Conservation (phyloP, 208 protist species). For the Acanthamoeba divionensis region DNA sequence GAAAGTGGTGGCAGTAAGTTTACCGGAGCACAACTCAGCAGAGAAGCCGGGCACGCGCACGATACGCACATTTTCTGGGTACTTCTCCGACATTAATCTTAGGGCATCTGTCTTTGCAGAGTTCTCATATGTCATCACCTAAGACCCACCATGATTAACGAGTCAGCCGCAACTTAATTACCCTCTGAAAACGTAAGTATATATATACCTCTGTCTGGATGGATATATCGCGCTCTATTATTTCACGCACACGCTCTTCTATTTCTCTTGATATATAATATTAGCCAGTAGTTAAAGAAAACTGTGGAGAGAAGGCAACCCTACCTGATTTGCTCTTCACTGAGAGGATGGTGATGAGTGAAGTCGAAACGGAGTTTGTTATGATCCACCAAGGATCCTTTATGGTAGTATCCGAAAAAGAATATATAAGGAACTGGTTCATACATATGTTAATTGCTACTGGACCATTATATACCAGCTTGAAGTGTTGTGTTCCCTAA, state of each 20-base stretch:
- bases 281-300: no score
- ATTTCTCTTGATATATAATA: no score
- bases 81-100: conserved; percentile 69
- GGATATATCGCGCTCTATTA: no score
- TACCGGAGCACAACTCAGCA: not conserved
- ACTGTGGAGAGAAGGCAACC: no score
- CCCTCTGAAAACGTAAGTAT: no score
- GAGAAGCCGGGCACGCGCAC: conserved; percentile 55
- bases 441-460: no score
- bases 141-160: not conserved
- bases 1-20: not conserved
- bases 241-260: not conserved
- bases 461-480: not conserved
- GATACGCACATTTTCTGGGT: conserved; percentile 63
- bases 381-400: conserved; percentile 40
- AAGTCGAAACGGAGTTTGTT: conserved; percentile 60
- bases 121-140: conserved; percentile 7
- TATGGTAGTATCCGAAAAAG: not conserved
- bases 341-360: not conserved
- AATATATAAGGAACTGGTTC: no score
- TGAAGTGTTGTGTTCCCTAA: not conserved
- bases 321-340: not conserved
- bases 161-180: not conserved
- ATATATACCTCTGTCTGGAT: no score
- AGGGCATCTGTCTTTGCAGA: conserved; percentile 54